A percentile compares a stretch with the other conserved stretches of the same genome.
These are phyloP conservation scores for Stenogyne calaminthoides DNA, from an alignment of 305 asterid genomes.

Conservation along the genomic window DNA sequence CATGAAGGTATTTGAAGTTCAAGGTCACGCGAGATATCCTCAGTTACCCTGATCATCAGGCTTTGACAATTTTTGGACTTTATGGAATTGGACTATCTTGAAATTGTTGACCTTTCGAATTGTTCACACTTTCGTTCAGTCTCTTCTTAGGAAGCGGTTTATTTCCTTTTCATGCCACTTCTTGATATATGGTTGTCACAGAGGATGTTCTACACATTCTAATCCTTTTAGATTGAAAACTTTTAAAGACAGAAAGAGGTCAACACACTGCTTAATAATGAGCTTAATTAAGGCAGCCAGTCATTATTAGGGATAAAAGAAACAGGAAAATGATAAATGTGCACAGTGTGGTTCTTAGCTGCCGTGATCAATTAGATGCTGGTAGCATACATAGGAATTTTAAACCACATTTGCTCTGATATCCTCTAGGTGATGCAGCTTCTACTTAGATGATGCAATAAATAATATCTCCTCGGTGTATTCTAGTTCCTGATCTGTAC, in stretches of 20 bases:
- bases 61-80: neutral
- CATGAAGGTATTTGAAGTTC: slow-evolving; percentile 4
- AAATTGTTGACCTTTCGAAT: neutral
- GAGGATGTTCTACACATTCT: neutral
- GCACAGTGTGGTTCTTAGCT: slow-evolving; percentile 2
- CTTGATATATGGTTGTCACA: neutral
- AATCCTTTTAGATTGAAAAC: neutral
- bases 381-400: neutral
- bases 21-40: neutral
- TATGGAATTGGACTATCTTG: neutral
- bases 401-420: slow-evolving; percentile 3
- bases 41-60: neutral
- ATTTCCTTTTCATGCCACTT: neutral
- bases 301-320: neutral
- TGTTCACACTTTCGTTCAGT: slow-evolving; percentile 12
- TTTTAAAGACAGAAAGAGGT: slow-evolving; percentile 6
- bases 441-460: slow-evolving; percentile 18
- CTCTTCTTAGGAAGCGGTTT: slow-evolving; percentile 8
- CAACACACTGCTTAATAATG: neutral
- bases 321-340: slow-evolving; percentile 4
- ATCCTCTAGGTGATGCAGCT: slow-evolving; percentile 9
- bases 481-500: slow-evolving; percentile 18
- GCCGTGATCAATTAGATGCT: slow-evolving; percentile 14
- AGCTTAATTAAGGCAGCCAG: neutral
- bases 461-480: slow-evolving; percentile 9